phyloP scores from a whole-genome alignment of 2,329 filamentous ascomycete species.

The Ceratocystis albifundus region DNA sequence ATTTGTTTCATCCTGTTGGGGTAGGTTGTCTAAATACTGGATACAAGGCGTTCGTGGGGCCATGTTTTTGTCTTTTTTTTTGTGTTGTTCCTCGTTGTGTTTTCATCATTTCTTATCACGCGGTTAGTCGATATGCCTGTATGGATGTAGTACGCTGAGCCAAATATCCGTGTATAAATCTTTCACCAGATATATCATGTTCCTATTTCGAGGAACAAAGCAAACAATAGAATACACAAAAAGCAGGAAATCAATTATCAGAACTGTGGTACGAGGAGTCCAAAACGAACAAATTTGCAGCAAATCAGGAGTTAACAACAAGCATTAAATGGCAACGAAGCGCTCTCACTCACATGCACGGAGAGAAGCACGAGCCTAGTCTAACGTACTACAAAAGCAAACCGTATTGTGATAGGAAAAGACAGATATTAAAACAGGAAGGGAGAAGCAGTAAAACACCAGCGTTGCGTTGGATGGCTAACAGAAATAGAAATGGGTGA shows the following conservation, averaged over 20 bases:
- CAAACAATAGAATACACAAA: not conserved
- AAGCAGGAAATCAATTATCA: not conserved
- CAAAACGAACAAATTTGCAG: not conserved
- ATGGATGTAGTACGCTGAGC: not conserved
- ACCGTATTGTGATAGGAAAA: not conserved
- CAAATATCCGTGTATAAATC: not conserved
- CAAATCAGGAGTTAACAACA: not conserved
- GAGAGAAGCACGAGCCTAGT: slow-evolving; percentile 10
- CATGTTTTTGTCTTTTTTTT: not conserved
- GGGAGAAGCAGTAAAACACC: not conserved
- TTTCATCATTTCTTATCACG: not conserved
- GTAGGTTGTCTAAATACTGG: slow-evolving; percentile 4
- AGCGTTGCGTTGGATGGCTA: not conserved
- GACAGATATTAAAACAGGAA: not conserved
- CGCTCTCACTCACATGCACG: not conserved
- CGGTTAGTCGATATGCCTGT: not conserved
- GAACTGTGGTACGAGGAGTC: not conserved
- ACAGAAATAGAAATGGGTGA: not conserved
- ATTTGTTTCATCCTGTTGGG: slow-evolving; percentile 12
- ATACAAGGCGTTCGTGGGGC: slow-evolving; percentile 17
- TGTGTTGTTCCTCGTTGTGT: not conserved
- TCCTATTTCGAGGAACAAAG: not conserved
- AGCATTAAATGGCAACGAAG: not conserved
- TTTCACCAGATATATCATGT: slow-evolving; percentile 4
- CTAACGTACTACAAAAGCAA: slow-evolving; percentile 6